A percentile compares a stretch with the other conserved stretches of the same genome.
Conservation (phyloP, 176 grass and related monocot genomes). For the Aegilops tauschii region DNA sequence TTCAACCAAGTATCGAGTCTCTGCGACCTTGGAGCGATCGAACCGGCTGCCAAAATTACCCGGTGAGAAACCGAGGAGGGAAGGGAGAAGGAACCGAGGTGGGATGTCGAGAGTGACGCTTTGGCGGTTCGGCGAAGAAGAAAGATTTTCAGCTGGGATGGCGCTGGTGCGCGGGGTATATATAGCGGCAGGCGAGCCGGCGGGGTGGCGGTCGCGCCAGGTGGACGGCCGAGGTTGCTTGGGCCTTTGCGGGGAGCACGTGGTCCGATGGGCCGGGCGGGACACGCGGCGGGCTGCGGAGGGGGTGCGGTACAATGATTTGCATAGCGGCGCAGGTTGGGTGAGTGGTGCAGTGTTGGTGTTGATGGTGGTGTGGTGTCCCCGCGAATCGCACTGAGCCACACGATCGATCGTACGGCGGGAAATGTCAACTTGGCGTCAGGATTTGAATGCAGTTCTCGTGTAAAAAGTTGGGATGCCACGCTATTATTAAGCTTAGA, state of each 20-base stretch:
- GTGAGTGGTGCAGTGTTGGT: not conserved
- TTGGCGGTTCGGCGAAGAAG: not conserved
- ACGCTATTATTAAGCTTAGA: too few relatives aligned
- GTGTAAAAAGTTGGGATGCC: too few relatives aligned
- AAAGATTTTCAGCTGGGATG: not conserved
- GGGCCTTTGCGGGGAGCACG: not conserved
- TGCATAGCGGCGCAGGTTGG: not conserved
- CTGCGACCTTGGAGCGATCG: not conserved
- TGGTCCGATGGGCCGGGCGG: not conserved
- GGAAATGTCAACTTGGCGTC: not conserved
- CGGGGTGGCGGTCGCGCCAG: slow-evolving; percentile 9
- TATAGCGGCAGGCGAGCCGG: not conserved
- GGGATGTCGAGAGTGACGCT: not conserved
- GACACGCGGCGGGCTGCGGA: slow-evolving; percentile 12
- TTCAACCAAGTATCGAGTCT: not conserved
- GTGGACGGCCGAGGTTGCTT: slow-evolving; percentile 31
- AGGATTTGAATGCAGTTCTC: too few relatives aligned
- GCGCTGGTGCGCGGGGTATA: not conserved
- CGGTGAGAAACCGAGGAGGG: not conserved
- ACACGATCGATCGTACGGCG: not conserved
- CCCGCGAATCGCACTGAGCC: not conserved
- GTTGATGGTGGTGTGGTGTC: not conserved
- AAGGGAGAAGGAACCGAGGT: not conserved
- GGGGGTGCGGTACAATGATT: slow-evolving; percentile 12
- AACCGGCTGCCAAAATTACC: not conserved